Conservation (phyloP, 169 alveolate genomes). For the Plasmodium gallinaceum region DNA sequence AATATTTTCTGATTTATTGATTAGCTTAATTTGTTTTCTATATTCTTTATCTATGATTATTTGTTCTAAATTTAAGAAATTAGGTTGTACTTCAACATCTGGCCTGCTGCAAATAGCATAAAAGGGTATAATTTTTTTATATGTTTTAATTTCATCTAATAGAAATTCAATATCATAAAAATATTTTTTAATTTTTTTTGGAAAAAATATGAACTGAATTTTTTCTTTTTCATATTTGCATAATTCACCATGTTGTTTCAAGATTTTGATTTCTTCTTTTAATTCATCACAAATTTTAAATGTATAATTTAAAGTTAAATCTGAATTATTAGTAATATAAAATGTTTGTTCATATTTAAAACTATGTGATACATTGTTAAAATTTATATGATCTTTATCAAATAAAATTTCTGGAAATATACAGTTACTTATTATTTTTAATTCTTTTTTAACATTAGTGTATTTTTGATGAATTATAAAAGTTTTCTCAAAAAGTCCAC, state of each 20-base stretch:
- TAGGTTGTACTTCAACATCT: conserved; percentile 27
- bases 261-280: conserved; percentile 51
- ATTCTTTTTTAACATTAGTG: conserved; percentile 37
- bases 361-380: conserved; percentile 54
- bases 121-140: conserved; percentile 39
- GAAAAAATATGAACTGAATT: conserved; percentile 37
- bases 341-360: conserved; percentile 40
- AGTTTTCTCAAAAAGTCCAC: conserved; percentile 16
- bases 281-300: conserved; percentile 49
- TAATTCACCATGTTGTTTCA: conserved; percentile 6
- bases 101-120: conserved; percentile 46
- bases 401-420: conserved; percentile 32
- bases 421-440: conserved; percentile 29
- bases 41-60: conserved; percentile 60
- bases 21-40: conserved; percentile 33
- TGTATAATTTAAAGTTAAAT: conserved; percentile 35
- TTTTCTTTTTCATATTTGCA: conserved; percentile 27
- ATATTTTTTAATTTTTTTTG: conserved; percentile 38
- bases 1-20: conserved; percentile 38
- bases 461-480: conserved; percentile 71
- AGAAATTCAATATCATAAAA: conserved; percentile 19
- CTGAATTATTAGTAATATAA: conserved; percentile 42
- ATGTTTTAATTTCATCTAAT: conserved; percentile 42
- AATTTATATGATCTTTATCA: conserved; percentile 46
- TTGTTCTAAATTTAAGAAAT: conserved; percentile 38